Percentiles rank a stretch among this genome's conserved stretches.
These are phyloP conservation scores for Talaromyces sp. DNA, from an alignment of 2,329 filamentous ascomycete species.

Conservation along the genomic window DNA sequence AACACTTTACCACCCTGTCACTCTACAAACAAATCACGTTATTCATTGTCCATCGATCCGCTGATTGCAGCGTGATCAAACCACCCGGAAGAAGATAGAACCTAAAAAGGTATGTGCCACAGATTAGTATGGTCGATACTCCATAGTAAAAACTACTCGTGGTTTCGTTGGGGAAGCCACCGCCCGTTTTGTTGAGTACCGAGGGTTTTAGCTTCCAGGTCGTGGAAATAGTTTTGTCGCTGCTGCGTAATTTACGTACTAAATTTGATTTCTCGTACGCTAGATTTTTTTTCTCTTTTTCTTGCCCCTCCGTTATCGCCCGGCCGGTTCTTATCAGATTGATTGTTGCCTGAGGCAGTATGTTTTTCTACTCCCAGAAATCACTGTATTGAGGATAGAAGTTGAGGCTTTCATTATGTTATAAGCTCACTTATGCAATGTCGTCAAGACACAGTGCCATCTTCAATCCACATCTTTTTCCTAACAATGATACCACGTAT, in stretches of 20 bases:
- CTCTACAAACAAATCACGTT: not conserved
- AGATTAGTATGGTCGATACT: too few species aligned
- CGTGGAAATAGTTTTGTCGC: slow-evolving; percentile 9
- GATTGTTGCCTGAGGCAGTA: not conserved
- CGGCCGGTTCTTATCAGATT: slow-evolving; percentile 1
- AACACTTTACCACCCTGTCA: not conserved
- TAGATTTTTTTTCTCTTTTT: not conserved
- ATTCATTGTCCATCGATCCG: not conserved
- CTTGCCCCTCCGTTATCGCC: slow-evolving; percentile 16
- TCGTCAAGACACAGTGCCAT: not conserved
- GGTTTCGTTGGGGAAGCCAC: slow-evolving; percentile 15
- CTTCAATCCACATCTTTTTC: not conserved
- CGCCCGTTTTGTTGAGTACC: slow-evolving; percentile 13
- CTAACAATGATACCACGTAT: not conserved
- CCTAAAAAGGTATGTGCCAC: not conserved
- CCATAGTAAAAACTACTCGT: not conserved
- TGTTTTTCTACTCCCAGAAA: not conserved
- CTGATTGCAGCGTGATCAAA: not conserved
- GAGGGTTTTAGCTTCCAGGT: not conserved
- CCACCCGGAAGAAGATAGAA: not conserved
- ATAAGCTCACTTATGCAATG: not conserved
- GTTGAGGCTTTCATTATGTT: too few species aligned
- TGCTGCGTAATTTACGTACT: not conserved
- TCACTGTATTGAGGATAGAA: too few species aligned
- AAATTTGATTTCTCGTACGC: not conserved